Evolutionary conservation across 2,329 filamentous ascomycete genomes (phyloP).

Genomic region (Fusarium mundagurra): DNA sequence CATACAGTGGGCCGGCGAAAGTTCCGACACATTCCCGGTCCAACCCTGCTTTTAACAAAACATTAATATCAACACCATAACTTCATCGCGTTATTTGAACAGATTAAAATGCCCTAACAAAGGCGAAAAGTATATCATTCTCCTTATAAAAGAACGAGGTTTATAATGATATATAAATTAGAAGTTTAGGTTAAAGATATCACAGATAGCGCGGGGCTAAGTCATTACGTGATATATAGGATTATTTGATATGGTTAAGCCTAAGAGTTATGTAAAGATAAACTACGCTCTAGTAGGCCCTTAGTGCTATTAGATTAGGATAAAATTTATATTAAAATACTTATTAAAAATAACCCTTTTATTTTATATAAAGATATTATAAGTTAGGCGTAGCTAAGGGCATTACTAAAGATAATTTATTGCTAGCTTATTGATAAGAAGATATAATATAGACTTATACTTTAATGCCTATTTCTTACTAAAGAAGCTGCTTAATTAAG

Average conservation of each 20-base stretch:
- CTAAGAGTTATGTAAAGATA: background rate
- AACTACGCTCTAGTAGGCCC: background rate
- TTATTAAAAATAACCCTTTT: background rate
- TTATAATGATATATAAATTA: too few species aligned
- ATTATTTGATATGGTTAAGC: background rate
- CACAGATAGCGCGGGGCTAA: background rate
- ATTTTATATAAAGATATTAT: background rate
- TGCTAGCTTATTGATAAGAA: background rate
- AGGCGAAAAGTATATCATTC: background rate
- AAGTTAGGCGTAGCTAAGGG: background rate
- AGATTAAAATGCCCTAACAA: background rate
- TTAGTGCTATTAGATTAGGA: background rate
- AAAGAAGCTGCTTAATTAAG: background rate
- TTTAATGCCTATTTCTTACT: background rate
- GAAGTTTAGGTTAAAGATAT: background rate
- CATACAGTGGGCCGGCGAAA: too few species aligned
- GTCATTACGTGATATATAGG: background rate
- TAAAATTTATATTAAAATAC: background rate
- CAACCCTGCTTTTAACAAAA: background rate
- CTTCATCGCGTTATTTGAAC: background rate
- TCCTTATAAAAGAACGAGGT: too few species aligned
- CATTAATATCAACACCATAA: background rate
- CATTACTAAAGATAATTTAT: background rate
- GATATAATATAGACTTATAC: background rate
- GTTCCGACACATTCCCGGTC: background rate